These are phyloP conservation scores for Grosmannia penicillata DNA, from an alignment of 2,329 filamentous ascomycete species.

Conservation along the genomic window DNA sequence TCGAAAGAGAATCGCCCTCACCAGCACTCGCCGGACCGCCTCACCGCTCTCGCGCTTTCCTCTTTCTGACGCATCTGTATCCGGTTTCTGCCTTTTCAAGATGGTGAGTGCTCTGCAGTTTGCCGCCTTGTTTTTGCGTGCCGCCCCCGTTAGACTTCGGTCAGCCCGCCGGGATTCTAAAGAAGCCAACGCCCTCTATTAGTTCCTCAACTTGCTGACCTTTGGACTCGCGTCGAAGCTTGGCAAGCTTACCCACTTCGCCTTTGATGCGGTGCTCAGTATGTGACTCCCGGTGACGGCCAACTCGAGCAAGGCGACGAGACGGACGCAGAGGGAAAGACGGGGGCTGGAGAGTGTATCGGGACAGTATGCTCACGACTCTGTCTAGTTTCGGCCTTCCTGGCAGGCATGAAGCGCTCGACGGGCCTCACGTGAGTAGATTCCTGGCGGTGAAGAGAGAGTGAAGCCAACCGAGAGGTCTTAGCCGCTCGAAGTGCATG, in stretches of 20 bases:
- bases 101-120: neutral
- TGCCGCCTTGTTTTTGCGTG: neutral
- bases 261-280: slow-evolving; percentile 90
- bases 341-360: no score
- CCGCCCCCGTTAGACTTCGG: neutral
- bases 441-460: no score
- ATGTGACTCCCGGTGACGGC: slow-evolving; percentile 29
- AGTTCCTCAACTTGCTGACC: slow-evolving; percentile 54
- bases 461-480: no score
- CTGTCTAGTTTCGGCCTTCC: slow-evolving; percentile 70
- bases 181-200: slow-evolving; percentile 15
- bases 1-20: neutral
- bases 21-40: neutral
- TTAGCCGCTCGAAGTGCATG: neutral
- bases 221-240: slow-evolving; percentile 64
- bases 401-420: slow-evolving; percentile 93
- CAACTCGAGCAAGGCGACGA: no score
- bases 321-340: no score
- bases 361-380: no score
- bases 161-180: slow-evolving; percentile 21
- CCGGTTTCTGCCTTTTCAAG: no score
- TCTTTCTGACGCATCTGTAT: neutral
- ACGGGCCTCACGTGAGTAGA: slow-evolving; percentile 91
- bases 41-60: neutral
- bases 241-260: slow-evolving; percentile 85